Conservation (phyloP, 768 basidiomycete genomes). For the Sarcodon sp. region DNA sequence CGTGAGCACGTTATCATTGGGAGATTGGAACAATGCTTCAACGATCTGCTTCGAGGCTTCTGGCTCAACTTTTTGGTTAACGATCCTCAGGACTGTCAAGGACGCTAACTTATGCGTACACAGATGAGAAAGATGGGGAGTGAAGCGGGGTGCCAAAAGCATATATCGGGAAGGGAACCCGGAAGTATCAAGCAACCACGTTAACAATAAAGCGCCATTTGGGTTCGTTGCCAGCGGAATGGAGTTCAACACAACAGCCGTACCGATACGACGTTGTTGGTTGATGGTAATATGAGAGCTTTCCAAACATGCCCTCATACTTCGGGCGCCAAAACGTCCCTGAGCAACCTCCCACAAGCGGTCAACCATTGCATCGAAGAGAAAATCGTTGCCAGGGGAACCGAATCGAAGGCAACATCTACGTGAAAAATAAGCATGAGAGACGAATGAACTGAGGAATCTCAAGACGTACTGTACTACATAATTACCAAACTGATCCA, state of each 20-base stretch:
- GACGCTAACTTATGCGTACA: slow-evolving; percentile 98
- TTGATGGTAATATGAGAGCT: slow-evolving; percentile 75
- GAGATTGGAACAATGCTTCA: slow-evolving; percentile 83
- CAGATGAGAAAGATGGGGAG: slow-evolving; percentile 90
- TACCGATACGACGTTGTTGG: slow-evolving; percentile 92
- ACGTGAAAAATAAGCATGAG: background rate
- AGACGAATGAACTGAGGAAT: background rate
- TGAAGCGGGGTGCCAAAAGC: slow-evolving; percentile 89
- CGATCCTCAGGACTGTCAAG: slow-evolving; percentile 85
- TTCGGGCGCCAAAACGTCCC: slow-evolving; percentile 94
- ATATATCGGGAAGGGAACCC: slow-evolving; percentile 93
- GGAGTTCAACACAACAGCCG: slow-evolving; percentile 90
- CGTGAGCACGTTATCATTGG: slow-evolving; percentile 79
- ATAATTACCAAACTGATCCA: slow-evolving; percentile 91
- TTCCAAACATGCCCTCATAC: slow-evolving; percentile 95
- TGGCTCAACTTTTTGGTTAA: slow-evolving; percentile 92
- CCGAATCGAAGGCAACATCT: slow-evolving; percentile 90
- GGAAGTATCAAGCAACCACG: slow-evolving; percentile 94
- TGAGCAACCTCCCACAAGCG: slow-evolving; percentile 98
- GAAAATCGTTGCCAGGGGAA: slow-evolving; percentile 82
- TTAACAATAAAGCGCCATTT: slow-evolving; percentile 89
- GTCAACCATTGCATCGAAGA: slow-evolving; percentile 96
- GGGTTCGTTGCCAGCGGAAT: slow-evolving; percentile 96
- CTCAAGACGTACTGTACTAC: slow-evolving; percentile 66
- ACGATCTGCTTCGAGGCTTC: slow-evolving; percentile 80